Conservation (phyloP, 2,329 filamentous ascomycete genomes). For the Lanzia echinophila region DNA sequence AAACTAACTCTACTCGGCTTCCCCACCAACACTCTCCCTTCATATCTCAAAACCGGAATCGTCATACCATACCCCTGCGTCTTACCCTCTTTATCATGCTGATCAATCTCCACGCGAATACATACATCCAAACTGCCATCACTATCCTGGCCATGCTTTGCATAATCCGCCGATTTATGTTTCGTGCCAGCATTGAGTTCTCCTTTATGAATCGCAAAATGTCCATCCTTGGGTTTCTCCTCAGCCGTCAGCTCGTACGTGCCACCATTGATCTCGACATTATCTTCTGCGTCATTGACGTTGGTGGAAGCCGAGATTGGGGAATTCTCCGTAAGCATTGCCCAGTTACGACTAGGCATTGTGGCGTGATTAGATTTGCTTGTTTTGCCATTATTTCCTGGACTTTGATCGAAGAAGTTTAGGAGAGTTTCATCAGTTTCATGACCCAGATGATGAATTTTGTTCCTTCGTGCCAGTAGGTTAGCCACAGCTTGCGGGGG, state of each 20-base stretch:
- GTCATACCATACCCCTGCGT: conserved; percentile 80
- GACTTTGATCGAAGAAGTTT: conserved; percentile 85
- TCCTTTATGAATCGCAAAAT: conserved; percentile 65
- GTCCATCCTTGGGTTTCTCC: conserved; percentile 52
- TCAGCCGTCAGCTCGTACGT: conserved; percentile 23
- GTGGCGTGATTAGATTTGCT: conserved; percentile 73
- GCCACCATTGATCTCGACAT: background rate
- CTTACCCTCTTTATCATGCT: conserved; percentile 70
- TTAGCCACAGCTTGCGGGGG: conserved; percentile 84
- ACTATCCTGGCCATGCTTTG: conserved; percentile 43
- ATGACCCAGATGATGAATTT: conserved; percentile 61
- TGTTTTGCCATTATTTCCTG: conserved; percentile 69
- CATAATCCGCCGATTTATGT: conserved; percentile 61
- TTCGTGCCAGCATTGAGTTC: conserved; percentile 72
- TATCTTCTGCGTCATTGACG: conserved; percentile 3
- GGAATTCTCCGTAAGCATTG: conserved; percentile 83
- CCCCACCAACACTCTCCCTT: background rate
- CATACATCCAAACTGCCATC: conserved; percentile 69
- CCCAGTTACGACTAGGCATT: conserved; percentile 91
- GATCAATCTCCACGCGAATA: conserved; percentile 81
- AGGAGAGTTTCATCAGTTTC: conserved; percentile 91
- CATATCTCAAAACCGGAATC: conserved; percentile 50
- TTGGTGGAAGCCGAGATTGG: conserved; percentile 35
- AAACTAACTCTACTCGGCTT: background rate
- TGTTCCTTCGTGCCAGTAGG: conserved; percentile 89